Percentiles rank a stretch among this genome's conserved stretches.
Evolutionary conservation across 2,329 filamentous ascomycete species (phyloP).

Genomic region (Fusarium sp.): DNA sequence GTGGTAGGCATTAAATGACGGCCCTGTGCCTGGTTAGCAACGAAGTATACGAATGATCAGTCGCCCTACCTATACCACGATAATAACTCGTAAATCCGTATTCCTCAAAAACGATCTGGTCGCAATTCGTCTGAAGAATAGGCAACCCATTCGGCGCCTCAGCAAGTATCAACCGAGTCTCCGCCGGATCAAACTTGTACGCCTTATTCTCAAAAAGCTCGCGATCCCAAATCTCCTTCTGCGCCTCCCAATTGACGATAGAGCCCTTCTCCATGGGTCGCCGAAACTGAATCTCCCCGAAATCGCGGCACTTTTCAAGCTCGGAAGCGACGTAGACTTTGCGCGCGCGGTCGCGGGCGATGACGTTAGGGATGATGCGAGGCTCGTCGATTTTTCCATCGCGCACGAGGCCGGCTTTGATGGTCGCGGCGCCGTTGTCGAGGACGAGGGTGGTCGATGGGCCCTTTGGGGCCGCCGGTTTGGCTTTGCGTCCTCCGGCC

Average conservation of each 20-base stretch:
- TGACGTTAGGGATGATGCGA: constrained; percentile 84
- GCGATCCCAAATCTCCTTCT: constrained; percentile 96
- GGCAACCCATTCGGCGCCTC: constrained; percentile 89
- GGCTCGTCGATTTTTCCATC: constrained; percentile 67
- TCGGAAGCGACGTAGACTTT: constrained; percentile 85
- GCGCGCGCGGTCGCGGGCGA: constrained; percentile 84
- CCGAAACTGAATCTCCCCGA: constrained; percentile 88
- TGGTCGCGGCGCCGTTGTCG: constrained; percentile 91
- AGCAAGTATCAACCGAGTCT: constrained; percentile 86
- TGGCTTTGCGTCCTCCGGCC: constrained; percentile 66
- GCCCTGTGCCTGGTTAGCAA: constrained; percentile 61
- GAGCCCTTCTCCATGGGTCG: constrained; percentile 95
- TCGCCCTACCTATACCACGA: constrained; percentile 74
- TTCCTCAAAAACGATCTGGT: constrained; percentile 98
- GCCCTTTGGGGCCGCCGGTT: constrained; percentile 63
- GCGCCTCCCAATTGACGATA: constrained; percentile 94
- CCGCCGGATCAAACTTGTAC: constrained; percentile 78
- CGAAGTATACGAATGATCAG: not conserved
- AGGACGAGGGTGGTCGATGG: constrained; percentile 82
- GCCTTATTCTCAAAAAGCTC: constrained; percentile 82
- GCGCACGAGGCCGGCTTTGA: constrained; percentile 87
- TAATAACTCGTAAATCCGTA: constrained; percentile 93
- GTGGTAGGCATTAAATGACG: constrained; percentile 85
- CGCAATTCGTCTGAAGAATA: constrained; percentile 86
- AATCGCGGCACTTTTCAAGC: constrained; percentile 84